phyloP scores from a whole-genome alignment of 306 rosid species.

The Malus domestica region ASM211411v1 NC_041793.1:28432501-28433000 shows the following conservation, averaged over 20 bases:
- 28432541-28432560: conserved; percentile 83
- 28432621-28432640: conserved; percentile 21
- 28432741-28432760: background rate
- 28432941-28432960: conserved; percentile 85
- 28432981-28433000: conserved; percentile 98
- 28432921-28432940: conserved; percentile 49
- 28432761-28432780: background rate
- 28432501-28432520: conserved; percentile 31
- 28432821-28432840: background rate
- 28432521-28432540: conserved; percentile 86
- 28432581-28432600: conserved; percentile 86
- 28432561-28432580: conserved; percentile 74
- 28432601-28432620: conserved; percentile 82
- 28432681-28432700: background rate
- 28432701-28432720: background rate
- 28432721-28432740: background rate
- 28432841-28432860: background rate
- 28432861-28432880: background rate
- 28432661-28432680: background rate
- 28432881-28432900: background rate
- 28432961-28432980: conserved; percentile 87
- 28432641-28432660: background rate
- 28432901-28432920: background rate
- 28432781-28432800: background rate
- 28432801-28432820: background rate